Conservation (phyloP, 176 grass and related monocot species). For the Elaeis guineensis region DNA sequence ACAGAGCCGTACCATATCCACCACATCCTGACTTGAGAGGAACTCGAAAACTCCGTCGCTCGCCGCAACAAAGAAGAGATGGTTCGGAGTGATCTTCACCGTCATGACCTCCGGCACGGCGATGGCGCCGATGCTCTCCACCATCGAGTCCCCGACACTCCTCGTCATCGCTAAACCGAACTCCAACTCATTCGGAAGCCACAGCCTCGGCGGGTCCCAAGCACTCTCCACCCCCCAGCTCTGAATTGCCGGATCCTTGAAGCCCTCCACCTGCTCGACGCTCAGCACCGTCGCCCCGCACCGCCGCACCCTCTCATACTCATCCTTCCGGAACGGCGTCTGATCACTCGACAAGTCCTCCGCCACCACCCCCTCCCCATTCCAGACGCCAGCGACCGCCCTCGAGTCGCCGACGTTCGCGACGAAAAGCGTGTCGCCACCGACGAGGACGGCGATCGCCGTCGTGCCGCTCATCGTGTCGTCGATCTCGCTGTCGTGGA, state of each 20-base stretch:
- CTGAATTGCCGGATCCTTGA: conserved; percentile 28
- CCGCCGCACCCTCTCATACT: conserved; percentile 68
- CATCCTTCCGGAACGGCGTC: conserved; percentile 90
- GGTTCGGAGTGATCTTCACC: conserved; percentile 53
- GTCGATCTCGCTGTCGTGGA: conserved; percentile 64
- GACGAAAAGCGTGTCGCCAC: conserved; percentile 44
- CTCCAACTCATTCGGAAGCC: no score
- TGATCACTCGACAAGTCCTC: conserved; percentile 92
- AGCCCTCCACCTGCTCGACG: conserved; percentile 64
- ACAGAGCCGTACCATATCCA: conserved; percentile 55
- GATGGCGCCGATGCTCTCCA: conserved; percentile 65
- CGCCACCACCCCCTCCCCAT: conserved; percentile 30
- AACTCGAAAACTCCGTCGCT: conserved; percentile 96
- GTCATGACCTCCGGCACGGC: conserved; percentile 71
- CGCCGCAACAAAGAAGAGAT: conserved; percentile 77
- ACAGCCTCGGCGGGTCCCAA: conserved; percentile 86
- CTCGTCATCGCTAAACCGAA: conserved; percentile 90
- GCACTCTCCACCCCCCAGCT: conserved; percentile 31
- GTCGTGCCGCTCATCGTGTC: conserved; percentile 96
- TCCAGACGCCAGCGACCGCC: conserved; percentile 61
- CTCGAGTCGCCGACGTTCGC: conserved; percentile 95
- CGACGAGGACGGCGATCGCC: conserved; percentile 71
- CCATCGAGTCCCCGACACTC: conserved; percentile 71
- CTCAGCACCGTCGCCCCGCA: conserved; percentile 79
- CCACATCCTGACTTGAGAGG: conserved; percentile 79